Evolutionary conservation across 1,139 yeast species (phyloP), one percentile per base, ranked within the genome.

Genomic region (Lodderomyces theae): DNA sequence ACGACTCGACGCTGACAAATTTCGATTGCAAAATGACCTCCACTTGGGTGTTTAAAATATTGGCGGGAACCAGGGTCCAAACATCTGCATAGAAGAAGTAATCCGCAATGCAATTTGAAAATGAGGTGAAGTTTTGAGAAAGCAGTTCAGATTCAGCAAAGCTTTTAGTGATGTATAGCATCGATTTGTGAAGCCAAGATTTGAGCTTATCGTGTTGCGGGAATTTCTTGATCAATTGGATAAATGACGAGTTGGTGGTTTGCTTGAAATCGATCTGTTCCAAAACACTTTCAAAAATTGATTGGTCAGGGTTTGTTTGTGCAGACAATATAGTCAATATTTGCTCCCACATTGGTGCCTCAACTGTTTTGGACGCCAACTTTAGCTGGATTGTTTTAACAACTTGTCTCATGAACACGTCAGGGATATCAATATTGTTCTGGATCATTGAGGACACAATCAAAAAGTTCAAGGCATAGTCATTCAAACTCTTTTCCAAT

Each of bases 21-120:
- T 61, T 54, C 8, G 57, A 49, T 4, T 64, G 62, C 18, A 84
- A 64, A 4, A 83, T 58, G 12, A 78, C 87, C 56, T 87, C 94
- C 26, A 86, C 59, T 49, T 85, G 85, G 0, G 95, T 67, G 48
- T 85, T 82, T 11, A 86, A 47, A 32, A 81, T 64, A 5, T 69
- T 54, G 5, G 60, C 52, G 2, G 83, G 75, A 10, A 79, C 69
- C 12, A 70, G 45, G 7, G 64, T 57, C 74, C 82, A 70, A 8
- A 80, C 45, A 2, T 63, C 44, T 2, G 38, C 22, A 1, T 31
- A 33, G 4, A 54, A 48, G 6, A 58, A 37, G 17, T 59, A 51
- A 4, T 43, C 43, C 15, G 50, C 47, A 11, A 65, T 53, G 1
- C 45, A 42, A 2, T 40, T 44, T 38, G 70, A 43, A 38, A 68